Conservation (phyloP, 345 rosid genomes). For the Dipteronia dyeriana region DNA sequence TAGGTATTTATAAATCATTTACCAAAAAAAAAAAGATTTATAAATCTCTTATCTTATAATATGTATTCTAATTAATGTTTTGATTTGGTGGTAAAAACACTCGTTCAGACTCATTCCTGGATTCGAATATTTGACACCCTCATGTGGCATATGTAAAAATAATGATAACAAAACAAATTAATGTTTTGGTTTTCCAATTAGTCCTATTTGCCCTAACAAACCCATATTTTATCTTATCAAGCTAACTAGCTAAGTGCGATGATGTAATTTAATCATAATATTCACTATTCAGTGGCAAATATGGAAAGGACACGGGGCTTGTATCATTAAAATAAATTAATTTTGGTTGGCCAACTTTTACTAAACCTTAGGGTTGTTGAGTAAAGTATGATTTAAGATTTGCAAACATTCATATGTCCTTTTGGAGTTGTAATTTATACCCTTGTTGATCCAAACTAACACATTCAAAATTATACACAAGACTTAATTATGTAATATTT, state of each 20-base stretch:
- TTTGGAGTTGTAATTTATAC: too few species aligned
- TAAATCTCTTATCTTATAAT: too few species aligned
- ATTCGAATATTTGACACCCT: too few species aligned
- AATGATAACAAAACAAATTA: not conserved
- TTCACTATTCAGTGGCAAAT: not conserved
- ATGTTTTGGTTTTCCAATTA: not conserved
- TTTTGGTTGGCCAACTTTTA: constrained; percentile 8
- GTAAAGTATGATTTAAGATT: not conserved
- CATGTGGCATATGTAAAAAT: too few species aligned
- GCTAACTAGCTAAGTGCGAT: not conserved
- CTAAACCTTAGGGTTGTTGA: not conserved
- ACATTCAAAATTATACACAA: not conserved
- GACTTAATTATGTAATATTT: too few species aligned
- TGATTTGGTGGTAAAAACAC: too few species aligned
- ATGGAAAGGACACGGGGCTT: not conserved
- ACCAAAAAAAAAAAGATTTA: too few species aligned
- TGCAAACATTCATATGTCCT: not conserved
- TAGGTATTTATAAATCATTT: too few species aligned
- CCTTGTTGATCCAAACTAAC: not conserved
- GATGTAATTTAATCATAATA: not conserved
- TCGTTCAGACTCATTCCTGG: too few species aligned
- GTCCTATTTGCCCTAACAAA: not conserved
- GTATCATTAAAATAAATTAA: not conserved
- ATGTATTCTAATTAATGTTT: too few species aligned
- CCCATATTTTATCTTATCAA: not conserved